Conservation (phyloP, 768 basidiomycete genomes). For the Candolleomyces eurysporus region DNA sequence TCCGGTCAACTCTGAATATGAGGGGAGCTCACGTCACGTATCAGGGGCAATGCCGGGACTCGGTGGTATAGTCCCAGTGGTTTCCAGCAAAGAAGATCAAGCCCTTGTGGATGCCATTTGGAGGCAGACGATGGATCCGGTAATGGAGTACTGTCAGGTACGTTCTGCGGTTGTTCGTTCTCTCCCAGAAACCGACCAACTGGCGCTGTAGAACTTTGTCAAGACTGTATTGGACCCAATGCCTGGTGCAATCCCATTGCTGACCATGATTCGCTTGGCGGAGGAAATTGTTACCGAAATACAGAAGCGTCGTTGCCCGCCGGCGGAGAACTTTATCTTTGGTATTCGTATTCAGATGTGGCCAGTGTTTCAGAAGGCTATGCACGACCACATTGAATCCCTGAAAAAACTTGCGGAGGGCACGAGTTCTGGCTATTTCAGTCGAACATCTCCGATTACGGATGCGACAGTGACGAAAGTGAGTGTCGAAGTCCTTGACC, state of each 20-base stretch:
- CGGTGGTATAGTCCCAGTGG: slow-evolving; percentile 32
- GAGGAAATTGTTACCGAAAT: slow-evolving; percentile 77
- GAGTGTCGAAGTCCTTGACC: slow-evolving; percentile 20
- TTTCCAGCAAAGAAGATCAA: slow-evolving; percentile 57
- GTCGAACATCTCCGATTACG: slow-evolving; percentile 59
- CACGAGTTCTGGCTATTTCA: slow-evolving; percentile 58
- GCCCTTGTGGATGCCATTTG: slow-evolving; percentile 64
- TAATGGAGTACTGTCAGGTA: slow-evolving; percentile 81
- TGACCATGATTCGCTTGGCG: slow-evolving; percentile 90
- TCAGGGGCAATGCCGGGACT: slow-evolving; percentile 32
- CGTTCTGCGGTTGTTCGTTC: slow-evolving; percentile 13
- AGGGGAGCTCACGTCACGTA: slow-evolving; percentile 26
- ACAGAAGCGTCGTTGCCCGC: slow-evolving; percentile 73
- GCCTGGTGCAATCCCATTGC: slow-evolving; percentile 72
- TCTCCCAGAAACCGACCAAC: slow-evolving; percentile 5
- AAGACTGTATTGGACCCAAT: slow-evolving; percentile 66
- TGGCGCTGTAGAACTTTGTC: slow-evolving; percentile 56
- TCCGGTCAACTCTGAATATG: slow-evolving; percentile 51
- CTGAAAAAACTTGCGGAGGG: slow-evolving; percentile 84
- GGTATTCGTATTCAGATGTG: slow-evolving; percentile 82
- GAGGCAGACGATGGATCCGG: slow-evolving; percentile 93
- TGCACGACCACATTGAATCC: slow-evolving; percentile 80
- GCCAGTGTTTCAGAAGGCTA: slow-evolving; percentile 89
- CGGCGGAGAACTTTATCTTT: slow-evolving; percentile 81
- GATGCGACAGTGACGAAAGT: slow-evolving; percentile 67